phyloP scores from a whole-genome alignment of 148 eudicot species.

The Simmondsia chinensis region DNA sequence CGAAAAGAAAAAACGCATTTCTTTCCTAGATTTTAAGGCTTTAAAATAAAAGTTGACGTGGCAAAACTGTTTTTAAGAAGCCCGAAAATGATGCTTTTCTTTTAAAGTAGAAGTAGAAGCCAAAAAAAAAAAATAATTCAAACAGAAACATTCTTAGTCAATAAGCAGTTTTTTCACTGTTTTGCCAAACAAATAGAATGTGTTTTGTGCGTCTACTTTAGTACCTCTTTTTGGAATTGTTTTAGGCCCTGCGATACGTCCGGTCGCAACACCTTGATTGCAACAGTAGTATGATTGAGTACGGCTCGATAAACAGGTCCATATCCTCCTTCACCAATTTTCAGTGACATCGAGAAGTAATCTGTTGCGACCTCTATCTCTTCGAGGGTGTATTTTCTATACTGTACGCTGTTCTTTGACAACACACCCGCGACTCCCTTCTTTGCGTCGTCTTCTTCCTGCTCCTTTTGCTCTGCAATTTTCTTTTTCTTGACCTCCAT shows the following conservation, averaged over 20 bases:
- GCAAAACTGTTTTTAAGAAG: too few species aligned
- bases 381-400: conserved; percentile 43
- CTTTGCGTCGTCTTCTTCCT: conserved; percentile 21
- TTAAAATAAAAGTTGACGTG: too few species aligned
- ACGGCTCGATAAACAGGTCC: conserved; percentile 72
- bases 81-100: too few species aligned
- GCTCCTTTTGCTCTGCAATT: conserved; percentile 28
- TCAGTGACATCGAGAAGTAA: conserved; percentile 36
- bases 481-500: conserved; percentile 40
- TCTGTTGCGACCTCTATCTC: conserved; percentile 66
- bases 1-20: too few species aligned
- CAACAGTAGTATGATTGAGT: conserved; percentile 69
- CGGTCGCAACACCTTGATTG: conserved; percentile 67
- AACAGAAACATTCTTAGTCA: too few species aligned
- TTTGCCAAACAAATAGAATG: too few species aligned
- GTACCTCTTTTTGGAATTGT: conserved; percentile 75
- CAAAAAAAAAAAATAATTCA: too few species aligned
- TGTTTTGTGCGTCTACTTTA: background rate
- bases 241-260: conserved; percentile 60
- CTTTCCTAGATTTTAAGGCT: too few species aligned
- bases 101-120: too few species aligned
- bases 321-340: conserved; percentile 92
- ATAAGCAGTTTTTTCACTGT: too few species aligned
- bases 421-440: conserved; percentile 24
- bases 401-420: conserved; percentile 13